Percentiles rank a stretch among this genome's conserved stretches.
Evolutionary conservation across 305 asterid species (phyloP).

Genomic region (Fraxinus sp.): DNA sequence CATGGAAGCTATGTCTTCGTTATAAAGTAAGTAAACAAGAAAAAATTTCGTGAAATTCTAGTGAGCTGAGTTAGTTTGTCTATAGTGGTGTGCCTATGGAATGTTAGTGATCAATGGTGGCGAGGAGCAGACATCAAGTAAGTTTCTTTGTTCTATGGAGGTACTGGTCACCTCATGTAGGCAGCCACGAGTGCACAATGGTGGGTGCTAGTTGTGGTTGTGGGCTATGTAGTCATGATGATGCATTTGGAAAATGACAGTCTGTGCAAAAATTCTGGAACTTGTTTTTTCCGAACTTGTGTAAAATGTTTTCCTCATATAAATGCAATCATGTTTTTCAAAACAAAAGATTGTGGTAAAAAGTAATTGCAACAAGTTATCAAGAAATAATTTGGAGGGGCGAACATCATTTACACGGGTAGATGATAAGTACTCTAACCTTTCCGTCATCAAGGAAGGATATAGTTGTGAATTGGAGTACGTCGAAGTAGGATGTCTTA

Average conservation of each 20-base stretch:
- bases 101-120: background rate
- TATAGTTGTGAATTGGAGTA: background rate
- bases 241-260: background rate
- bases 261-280: background rate
- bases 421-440: background rate
- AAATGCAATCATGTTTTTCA: background rate
- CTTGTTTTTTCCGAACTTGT: background rate
- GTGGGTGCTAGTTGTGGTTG: background rate
- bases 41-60: background rate
- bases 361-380: background rate
- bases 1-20: background rate
- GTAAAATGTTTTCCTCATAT: background rate
- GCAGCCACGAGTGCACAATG: background rate
- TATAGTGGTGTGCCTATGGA: background rate
- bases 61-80: background rate
- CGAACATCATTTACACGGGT: background rate
- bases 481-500: background rate
- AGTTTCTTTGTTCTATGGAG: background rate
- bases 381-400: background rate
- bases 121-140: background rate
- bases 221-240: background rate
- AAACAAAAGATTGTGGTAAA: background rate
- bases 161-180: background rate
- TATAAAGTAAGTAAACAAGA: background rate
- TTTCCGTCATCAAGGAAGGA: background rate